These are phyloP conservation scores for Pseudogymnoascus sp. DNA, from an alignment of 2,329 filamentous ascomycete species.

Conservation along the genomic window DNA sequence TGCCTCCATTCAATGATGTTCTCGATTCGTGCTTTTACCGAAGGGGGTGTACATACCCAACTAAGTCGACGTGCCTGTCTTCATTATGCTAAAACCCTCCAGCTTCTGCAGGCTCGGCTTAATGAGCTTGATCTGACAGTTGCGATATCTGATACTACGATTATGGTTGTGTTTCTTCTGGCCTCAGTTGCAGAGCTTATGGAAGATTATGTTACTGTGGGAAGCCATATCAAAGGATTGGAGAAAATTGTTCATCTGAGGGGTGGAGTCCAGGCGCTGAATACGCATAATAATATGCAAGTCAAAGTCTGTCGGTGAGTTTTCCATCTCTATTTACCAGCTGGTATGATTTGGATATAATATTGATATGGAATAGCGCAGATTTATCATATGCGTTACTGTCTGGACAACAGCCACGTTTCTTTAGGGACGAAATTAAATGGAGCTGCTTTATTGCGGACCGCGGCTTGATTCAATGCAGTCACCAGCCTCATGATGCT, in stretches of 20 bases:
- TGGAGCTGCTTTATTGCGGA: background rate
- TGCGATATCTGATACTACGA: background rate
- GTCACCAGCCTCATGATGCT: background rate
- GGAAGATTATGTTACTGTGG: background rate
- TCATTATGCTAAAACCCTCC: background rate
- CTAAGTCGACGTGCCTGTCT: background rate
- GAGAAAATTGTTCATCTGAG: background rate
- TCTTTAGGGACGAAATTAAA: background rate
- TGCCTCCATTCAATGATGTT: background rate
- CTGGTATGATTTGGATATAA: background rate
- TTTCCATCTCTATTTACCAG: background rate
- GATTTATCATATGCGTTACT: background rate
- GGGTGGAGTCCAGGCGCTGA: background rate
- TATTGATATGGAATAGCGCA: background rate
- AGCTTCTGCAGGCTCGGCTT: background rate
- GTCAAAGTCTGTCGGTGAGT: background rate
- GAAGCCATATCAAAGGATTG: background rate
- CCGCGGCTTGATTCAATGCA: background rate
- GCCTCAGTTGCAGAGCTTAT: background rate
- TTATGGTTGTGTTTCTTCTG: background rate
- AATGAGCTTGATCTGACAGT: background rate
- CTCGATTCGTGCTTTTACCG: background rate
- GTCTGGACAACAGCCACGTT: background rate
- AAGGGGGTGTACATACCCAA: background rate
- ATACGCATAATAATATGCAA: background rate